Evolutionary conservation across 768 basidiomycete genomes (phyloP).

Genomic region (Hortiboletus campestris): DNA sequence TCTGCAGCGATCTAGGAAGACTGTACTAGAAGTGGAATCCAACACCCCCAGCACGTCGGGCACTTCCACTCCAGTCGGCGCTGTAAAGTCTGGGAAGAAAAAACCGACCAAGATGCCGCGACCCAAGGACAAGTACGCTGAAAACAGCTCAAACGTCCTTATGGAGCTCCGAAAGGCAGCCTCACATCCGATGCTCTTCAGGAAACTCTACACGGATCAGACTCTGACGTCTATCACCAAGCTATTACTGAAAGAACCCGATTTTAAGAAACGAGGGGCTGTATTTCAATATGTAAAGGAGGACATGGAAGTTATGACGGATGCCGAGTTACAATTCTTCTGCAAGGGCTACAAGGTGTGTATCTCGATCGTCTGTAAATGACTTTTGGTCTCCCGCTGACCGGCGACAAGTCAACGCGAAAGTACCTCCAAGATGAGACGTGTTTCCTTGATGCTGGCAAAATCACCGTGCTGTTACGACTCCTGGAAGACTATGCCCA

Average conservation of each 20-base stretch:
- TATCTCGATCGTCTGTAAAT: background rate
- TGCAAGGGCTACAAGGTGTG: conserved; percentile 81
- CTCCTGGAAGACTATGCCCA: conserved; percentile 66
- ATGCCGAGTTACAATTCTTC: conserved; percentile 89
- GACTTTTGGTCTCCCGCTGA: conserved; percentile 4
- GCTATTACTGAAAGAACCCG: conserved; percentile 84
- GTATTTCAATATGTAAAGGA: conserved; percentile 87
- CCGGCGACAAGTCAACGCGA: conserved; percentile 53
- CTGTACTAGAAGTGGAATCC: conserved; percentile 52
- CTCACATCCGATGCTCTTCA: conserved; percentile 94
- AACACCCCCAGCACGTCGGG: conserved; percentile 30
- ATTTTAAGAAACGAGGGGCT: conserved; percentile 82
- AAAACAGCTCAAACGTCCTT: conserved; percentile 89
- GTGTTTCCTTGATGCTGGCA: conserved; percentile 86
- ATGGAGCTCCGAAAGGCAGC: conserved; percentile 98
- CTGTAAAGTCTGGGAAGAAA: conserved; percentile 30
- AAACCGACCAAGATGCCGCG: conserved; percentile 36
- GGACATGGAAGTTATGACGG: conserved; percentile 98
- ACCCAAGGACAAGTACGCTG: conserved; percentile 69
- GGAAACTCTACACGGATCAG: conserved; percentile 77
- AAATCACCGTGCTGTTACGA: conserved; percentile 69
- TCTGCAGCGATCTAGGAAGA: conserved; percentile 80
- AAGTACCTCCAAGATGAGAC: conserved; percentile 71
- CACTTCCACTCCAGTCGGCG: conserved; percentile 28
- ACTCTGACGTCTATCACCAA: conserved; percentile 72